Evolutionary conservation across 2,329 filamentous ascomycete species (phyloP), one percentile per base, ranked within the genome.

Genomic region (Arthroderma sp.): DNA sequence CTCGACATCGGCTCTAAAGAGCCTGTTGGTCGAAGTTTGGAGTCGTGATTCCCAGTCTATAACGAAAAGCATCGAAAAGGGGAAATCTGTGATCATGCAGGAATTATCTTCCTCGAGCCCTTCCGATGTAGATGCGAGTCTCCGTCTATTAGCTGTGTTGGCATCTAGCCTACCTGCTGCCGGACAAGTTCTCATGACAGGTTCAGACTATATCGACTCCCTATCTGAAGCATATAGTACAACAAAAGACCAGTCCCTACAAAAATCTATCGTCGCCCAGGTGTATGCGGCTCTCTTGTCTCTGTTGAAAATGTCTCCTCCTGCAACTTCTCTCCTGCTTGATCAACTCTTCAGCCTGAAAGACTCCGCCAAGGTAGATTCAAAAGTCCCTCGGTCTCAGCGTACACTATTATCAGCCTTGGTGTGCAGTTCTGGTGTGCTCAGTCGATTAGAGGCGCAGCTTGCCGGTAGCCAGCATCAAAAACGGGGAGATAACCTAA

Each of bases 331-430:
- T 6, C 72, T 85, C 50, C 66, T 95, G 10, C 76, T 83, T 6
- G 89, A 96, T 59, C 82, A 89, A 55, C 70, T 95, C 4, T 95
- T 91, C 61, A 78, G 78, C 7, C 68, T 95, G 29, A 89, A 87
- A 55, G 71, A 74, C 3, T 78, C 78, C 22, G 81, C 83, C 4
- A 80, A 86, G 41, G 66, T 75, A 9, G 78, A 82, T 52, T 59
- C 61, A 10, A 65, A 66, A 30, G 59, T 56, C 22, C 59, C 62
- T 41, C 59, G 58, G 36, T 60, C 56, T 2, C 60, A 62, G 34
- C 59, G 63, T 52, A 86, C 83, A 0, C 69, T 95, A n/a, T 77
- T 94, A 0, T 77, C 83, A 2, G 85, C 89, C 58, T 66, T 95
- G 0, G 78, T 94, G 15, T 88, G 85, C 38, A 78, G 75, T 22